Conservation (phyloP, 2,329 filamentous ascomycete genomes). For the Ceratocystiopsis brevicomis region DNA sequence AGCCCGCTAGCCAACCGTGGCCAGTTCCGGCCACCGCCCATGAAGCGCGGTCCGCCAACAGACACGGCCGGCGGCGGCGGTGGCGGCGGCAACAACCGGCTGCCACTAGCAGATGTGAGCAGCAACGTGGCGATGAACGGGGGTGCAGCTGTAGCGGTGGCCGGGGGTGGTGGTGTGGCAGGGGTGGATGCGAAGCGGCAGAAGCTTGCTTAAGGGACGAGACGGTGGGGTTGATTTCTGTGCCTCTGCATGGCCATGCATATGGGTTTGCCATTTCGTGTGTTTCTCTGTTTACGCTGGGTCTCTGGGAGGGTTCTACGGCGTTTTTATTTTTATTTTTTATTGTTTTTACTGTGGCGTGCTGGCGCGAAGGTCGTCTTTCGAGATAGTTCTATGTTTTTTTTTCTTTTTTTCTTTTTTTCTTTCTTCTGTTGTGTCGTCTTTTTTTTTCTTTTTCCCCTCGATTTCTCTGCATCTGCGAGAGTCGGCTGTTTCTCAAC, state of each 20-base stretch:
- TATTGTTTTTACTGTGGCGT: no score
- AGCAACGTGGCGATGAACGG: conserved; percentile 20
- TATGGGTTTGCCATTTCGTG: not conserved
- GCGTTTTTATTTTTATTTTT: not conserved
- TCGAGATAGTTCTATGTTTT: no score
- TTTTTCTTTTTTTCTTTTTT: no score
- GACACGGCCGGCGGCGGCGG: no score
- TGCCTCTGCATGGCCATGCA: not conserved
- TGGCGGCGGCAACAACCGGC: conserved; percentile 15
- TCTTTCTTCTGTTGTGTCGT: no score
- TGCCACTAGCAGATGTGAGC: conserved; percentile 32
- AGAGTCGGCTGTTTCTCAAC: no score
- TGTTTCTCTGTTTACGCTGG: not conserved
- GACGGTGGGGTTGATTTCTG: not conserved
- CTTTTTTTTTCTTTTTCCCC: no score
- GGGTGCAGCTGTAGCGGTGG: conserved; percentile 6
- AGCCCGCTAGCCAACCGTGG: conserved; percentile 39
- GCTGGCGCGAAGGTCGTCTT: no score
- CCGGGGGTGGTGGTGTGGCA: conserved; percentile 8
- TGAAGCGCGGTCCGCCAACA: conserved; percentile 28
- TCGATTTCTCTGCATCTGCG: no score
- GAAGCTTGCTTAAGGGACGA: conserved; percentile 14
- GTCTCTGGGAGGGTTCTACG: not conserved
- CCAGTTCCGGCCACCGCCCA: conserved; percentile 40
- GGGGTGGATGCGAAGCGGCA: conserved; percentile 32